Base-by-base conservation (phyloP, 2,329 filamentous ascomycete genomes). In the Paracoccidioides brasiliensis region DNA sequence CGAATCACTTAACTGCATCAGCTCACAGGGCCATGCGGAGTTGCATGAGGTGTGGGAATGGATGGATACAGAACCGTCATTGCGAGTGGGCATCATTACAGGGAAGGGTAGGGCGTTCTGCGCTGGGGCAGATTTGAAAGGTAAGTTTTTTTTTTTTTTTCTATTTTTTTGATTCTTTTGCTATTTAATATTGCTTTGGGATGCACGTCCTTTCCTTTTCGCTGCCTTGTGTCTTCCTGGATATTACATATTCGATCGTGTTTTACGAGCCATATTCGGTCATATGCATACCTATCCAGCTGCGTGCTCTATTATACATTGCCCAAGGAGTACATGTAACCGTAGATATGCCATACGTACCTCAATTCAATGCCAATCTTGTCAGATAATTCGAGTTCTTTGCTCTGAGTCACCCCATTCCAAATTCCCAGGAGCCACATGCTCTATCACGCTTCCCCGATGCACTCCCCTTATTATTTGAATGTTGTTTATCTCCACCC, bases 101-200 rank as follows among this genome's bases (percentile, higher is more conserved):
- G 73, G 73, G 1, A 61, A 61, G 15, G 73, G 73, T 7, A 59
- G 69, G 43, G 72, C 73, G 3, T 75, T 75, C 58, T 75, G 72
- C 57, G 72, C 73, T 1, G 73, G 73, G 5, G 70, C 70, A 0
- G 73, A 75, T 63, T 58, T 75, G 43, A 76, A 75, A 63, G 70
- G 70, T 70, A 50, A 14, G 45, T 50, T 54, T 35, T 38, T 45
- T 22, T 30, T 33, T 9, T 43, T 37, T 3, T 37, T 7, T 37
- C 42, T 52, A 32, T 54, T 44, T 42, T 46, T 48, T 14, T 53
- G 1, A 32, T 22, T 22, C 10, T 55, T 22, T 45, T 40, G 5
- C 30, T 30, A 49, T 30, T 22, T 15, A 52, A 35, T 51, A 15
- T 43, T 45, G 32, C 40, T 50, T 38, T n/a, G 42, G 42, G 8